Conservation (phyloP, 345 rosid species). For the Isatis tinctoria region DNA sequence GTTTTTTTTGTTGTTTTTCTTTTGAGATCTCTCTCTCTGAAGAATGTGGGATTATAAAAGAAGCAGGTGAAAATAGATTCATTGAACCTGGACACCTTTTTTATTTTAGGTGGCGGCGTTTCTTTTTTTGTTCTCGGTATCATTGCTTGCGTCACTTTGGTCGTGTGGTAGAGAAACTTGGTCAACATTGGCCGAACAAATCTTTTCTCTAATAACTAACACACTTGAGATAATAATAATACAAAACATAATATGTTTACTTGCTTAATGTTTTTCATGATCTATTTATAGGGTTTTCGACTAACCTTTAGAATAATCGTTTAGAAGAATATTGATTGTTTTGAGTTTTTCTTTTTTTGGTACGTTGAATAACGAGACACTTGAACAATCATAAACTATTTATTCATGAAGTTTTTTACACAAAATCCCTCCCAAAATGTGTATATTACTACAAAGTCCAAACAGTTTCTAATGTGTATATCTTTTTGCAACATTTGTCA, state of each 20-base stretch:
- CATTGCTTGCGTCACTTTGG: conserved; percentile 32
- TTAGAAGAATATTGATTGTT: neutral
- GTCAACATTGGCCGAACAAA: conserved; percentile 18
- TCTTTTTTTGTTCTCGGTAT: neutral
- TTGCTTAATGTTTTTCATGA: neutral
- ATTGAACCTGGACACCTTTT: conserved; percentile 37
- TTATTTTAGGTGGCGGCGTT: conserved; percentile 23
- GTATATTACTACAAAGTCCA: neutral
- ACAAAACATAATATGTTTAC: no score
- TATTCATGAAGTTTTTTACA: neutral
- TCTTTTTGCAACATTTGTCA: neutral
- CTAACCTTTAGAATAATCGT: neutral
- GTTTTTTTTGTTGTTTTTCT: neutral
- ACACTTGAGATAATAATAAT: neutral
- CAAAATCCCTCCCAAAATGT: neutral
- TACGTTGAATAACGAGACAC: neutral
- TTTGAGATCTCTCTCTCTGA: neutral
- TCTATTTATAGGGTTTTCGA: neutral
- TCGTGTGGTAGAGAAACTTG: conserved; percentile 20
- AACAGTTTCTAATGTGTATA: neutral
- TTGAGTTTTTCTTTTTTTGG: neutral
- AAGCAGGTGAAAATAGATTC: conserved; percentile 25
- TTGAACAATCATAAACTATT: no score
- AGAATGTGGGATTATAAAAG: conserved; percentile 13
- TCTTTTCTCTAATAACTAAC: neutral